A percentile compares a stretch with the other conserved stretches of the same genome.
Evolutionary conservation across 306 rosid species (phyloP).

Genomic region (Fagus sylvatica): DNA sequence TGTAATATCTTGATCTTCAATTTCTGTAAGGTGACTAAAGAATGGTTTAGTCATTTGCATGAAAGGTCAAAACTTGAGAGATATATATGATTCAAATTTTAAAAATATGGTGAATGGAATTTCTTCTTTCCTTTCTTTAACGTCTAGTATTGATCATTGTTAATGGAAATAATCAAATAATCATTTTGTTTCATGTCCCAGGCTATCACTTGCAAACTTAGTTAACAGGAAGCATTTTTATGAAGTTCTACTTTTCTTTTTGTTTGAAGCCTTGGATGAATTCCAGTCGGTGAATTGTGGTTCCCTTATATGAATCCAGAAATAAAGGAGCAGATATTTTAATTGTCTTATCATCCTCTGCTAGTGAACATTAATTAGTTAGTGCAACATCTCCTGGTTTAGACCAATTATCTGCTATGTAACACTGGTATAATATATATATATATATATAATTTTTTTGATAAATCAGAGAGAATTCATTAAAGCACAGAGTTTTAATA

Average conservation of each 20-base stretch:
- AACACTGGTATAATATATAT: not conserved
- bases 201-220: not conserved
- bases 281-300: not conserved
- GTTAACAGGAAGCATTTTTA: not conserved
- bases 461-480: no score
- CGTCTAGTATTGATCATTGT: not conserved
- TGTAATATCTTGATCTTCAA: not conserved
- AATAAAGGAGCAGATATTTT: not conserved
- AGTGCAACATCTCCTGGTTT: not conserved
- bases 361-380: not conserved
- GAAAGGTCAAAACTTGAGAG: not conserved
- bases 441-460: no score
- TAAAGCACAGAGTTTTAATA: no score
- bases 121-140: not conserved
- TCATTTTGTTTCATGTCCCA: not conserved
- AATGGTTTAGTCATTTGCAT: constrained; percentile 1
- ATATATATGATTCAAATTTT: not conserved
- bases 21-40: constrained; percentile 10
- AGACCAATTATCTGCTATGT: not conserved
- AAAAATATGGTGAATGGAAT: not conserved
- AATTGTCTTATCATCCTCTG: not conserved
- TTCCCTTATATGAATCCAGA: not conserved
- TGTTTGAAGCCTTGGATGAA: not conserved
- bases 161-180: no score
- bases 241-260: not conserved